Percentiles rank a stretch among this genome's conserved stretches.
Evolutionary conservation across 2,329 filamentous ascomycete species (phyloP).

Genomic region (Fusarium buharicum): DNA sequence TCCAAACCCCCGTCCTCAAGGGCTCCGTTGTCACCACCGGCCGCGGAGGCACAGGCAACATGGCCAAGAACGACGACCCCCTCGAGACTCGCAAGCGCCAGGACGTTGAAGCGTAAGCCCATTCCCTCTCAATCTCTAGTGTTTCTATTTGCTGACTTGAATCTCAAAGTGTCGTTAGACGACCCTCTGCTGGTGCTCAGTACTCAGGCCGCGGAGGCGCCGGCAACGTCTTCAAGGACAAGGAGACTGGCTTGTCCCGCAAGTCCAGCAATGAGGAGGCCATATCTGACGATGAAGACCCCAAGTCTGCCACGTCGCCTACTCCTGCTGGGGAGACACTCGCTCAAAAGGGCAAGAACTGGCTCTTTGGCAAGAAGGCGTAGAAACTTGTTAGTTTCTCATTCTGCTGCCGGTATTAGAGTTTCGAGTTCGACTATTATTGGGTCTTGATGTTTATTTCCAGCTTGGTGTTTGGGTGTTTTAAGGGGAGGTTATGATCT

Average conservation of each 20-base stretch:
- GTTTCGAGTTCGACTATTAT: constrained; percentile 13
- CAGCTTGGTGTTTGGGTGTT: constrained; percentile 43
- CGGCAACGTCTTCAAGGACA: constrained; percentile 72
- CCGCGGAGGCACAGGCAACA: constrained; percentile 88
- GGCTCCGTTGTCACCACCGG: constrained; percentile 87
- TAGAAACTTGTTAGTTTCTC: constrained; percentile 38
- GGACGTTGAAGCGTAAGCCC: constrained; percentile 77
- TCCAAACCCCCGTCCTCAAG: constrained; percentile 86
- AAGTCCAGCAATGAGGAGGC: constrained; percentile 49
- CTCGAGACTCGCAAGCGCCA: constrained; percentile 80
- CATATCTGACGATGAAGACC: constrained; percentile 39
- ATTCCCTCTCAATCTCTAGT: constrained; percentile 15
- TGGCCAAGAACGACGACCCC: constrained; percentile 78
- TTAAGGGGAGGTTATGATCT: constrained; percentile 14
- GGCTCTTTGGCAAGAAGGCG: constrained; percentile 61
- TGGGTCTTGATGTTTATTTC: constrained; percentile 27
- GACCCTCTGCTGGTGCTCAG: constrained; percentile 66
- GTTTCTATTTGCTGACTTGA: constrained; percentile 16
- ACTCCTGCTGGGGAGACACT: constrained; percentile 34
- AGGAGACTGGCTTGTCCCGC: constrained; percentile 51
- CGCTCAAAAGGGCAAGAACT: constrained; percentile 59
- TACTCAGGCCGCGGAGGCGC: constrained; percentile 80
- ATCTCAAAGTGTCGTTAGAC: constrained; percentile 60
- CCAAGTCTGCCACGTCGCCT: constrained; percentile 12
- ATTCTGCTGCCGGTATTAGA: not conserved